Conservation (phyloP, 129 eudicot genomes). For the Glebionis coronaria region DNA sequence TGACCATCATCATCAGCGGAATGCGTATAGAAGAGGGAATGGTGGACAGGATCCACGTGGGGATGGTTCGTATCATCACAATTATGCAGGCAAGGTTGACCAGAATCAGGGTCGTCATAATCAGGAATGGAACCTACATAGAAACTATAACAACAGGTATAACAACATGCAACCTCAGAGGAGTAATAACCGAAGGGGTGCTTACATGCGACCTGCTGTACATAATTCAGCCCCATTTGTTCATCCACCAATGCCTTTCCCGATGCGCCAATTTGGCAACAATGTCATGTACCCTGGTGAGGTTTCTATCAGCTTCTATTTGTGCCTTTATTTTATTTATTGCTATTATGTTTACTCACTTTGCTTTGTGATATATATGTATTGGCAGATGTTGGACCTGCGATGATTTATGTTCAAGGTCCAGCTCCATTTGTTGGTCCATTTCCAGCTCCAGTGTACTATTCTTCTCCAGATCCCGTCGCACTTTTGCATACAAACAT, state of each 20-base stretch:
- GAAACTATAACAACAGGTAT: constrained; percentile 56
- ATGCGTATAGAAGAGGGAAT: constrained; percentile 53
- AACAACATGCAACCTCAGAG: constrained; percentile 52
- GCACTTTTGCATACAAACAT: constrained; percentile 41
- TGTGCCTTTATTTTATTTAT: background rate
- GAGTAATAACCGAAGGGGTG: constrained; percentile 49
- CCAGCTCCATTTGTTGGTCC: constrained; percentile 44
- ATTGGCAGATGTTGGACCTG: constrained; percentile 50
- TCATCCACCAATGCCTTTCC: constrained; percentile 47
- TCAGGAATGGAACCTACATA: constrained; percentile 61
- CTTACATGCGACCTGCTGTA: constrained; percentile 41
- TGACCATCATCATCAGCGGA: constrained; percentile 52
- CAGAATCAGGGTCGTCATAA: constrained; percentile 56
- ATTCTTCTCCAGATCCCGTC: constrained; percentile 42
- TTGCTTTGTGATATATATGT: constrained; percentile 10
- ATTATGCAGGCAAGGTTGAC: constrained; percentile 56
- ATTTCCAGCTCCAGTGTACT: constrained; percentile 36
- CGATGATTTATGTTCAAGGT: constrained; percentile 47
- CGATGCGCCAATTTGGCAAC: constrained; percentile 45
- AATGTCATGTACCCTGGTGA: constrained; percentile 68
- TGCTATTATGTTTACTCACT: background rate
- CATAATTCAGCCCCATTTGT: constrained; percentile 43
- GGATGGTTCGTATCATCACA: constrained; percentile 48
- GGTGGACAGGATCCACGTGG: constrained; percentile 53
- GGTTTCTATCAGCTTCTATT: constrained; percentile 15